Evolutionary conservation across 768 basidiomycete species (phyloP).

Genomic region (Kwoniella heveanensis): DNA sequence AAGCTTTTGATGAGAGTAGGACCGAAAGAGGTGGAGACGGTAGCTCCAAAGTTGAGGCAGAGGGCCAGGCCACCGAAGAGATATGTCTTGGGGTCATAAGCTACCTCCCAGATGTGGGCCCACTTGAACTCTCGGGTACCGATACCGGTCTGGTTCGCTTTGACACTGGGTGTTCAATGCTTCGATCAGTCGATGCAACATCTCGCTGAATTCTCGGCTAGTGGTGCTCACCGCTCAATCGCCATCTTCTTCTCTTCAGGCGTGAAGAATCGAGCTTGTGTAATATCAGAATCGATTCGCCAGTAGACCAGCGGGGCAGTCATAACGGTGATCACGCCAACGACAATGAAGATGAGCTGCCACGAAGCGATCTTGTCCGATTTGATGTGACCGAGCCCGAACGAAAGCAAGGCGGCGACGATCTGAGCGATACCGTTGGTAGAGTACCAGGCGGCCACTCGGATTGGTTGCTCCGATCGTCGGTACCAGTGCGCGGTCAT

Average conservation of each 20-base stretch:
- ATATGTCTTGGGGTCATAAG: slow-evolving; percentile 35
- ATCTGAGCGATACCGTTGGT: slow-evolving; percentile 41
- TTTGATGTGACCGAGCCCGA: slow-evolving; percentile 34
- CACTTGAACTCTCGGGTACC: slow-evolving; percentile 38
- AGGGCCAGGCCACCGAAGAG: slow-evolving; percentile 22
- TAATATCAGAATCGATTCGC: slow-evolving; percentile 30
- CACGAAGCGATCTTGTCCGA: slow-evolving; percentile 25
- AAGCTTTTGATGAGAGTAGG: slow-evolving; percentile 38
- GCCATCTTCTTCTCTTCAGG: slow-evolving; percentile 30
- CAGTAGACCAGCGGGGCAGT: slow-evolving; percentile 33
- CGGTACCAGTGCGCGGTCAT: slow-evolving; percentile 56
- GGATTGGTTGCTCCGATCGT: slow-evolving; percentile 46
- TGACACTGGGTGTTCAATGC: slow-evolving; percentile 19
- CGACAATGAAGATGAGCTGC: slow-evolving; percentile 42
- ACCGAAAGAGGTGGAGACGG: slow-evolving; percentile 35
- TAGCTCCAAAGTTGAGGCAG: slow-evolving; percentile 25
- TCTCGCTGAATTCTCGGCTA: too few species aligned
- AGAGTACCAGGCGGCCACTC: slow-evolving; percentile 48
- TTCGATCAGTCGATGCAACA: too few species aligned
- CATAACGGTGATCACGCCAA: slow-evolving; percentile 30
- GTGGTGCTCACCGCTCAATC: slow-evolving; percentile 24
- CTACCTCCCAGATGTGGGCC: slow-evolving; percentile 32
- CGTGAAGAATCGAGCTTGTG: slow-evolving; percentile 28
- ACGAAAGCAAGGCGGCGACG: slow-evolving; percentile 8
- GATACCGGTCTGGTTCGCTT: slow-evolving; percentile 41